phyloP scores from a whole-genome alignment of 495 filamentous ascomycete species.

The Penicillium nucicola region DNA sequence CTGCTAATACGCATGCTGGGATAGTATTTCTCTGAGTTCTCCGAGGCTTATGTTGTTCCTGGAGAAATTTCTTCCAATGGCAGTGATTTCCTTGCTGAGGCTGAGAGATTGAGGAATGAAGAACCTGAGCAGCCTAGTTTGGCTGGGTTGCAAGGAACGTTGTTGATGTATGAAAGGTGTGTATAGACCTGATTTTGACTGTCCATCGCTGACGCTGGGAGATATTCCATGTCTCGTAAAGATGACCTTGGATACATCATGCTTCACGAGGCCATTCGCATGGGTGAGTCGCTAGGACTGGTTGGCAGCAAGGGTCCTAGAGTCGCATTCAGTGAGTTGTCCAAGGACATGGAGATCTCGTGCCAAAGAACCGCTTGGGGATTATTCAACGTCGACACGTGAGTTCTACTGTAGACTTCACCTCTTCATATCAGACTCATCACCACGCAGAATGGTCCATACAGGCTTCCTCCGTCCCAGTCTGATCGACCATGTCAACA shows the following conservation, averaged over 20 bases:
- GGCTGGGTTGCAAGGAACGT: constrained; percentile 37
- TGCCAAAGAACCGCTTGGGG: constrained; percentile 41
- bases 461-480: constrained; percentile 39
- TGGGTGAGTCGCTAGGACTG: constrained; percentile 36
- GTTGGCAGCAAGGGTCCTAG: constrained; percentile 24
- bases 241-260: constrained; percentile 43
- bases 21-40: constrained; percentile 46
- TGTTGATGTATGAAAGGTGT: constrained; percentile 42
- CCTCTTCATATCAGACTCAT: neutral
- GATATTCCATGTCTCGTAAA: constrained; percentile 41
- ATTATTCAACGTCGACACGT: constrained; percentile 46
- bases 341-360: constrained; percentile 35
- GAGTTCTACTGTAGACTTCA: constrained; percentile 7
- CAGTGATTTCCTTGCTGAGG: constrained; percentile 40
- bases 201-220: neutral
- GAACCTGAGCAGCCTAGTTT: constrained; percentile 27
- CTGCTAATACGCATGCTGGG: neutral
- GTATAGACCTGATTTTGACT: neutral
- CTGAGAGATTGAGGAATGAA: constrained; percentile 32
- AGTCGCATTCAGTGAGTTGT: constrained; percentile 18
- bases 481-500: constrained; percentile 35
- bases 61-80: constrained; percentile 45
- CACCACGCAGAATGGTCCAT: constrained; percentile 32
- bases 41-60: constrained; percentile 40
- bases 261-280: constrained; percentile 40